Evolutionary conservation across 2,329 filamentous ascomycete species (phyloP).

Genomic region (Lachnellula willkommii): DNA sequence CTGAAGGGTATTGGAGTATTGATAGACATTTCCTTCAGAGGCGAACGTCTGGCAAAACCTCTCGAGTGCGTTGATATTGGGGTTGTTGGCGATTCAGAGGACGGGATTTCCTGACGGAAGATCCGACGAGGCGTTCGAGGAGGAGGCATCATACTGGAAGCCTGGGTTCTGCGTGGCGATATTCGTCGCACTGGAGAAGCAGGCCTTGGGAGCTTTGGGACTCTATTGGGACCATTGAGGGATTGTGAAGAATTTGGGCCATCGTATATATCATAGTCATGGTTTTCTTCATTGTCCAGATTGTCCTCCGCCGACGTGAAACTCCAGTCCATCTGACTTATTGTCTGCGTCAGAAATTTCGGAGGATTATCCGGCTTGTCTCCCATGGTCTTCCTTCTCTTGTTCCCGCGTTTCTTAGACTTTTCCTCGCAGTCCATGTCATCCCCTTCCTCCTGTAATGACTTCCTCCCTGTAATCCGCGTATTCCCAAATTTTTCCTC

Average conservation of each 20-base stretch:
- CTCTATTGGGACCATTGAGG: conserved; percentile 1
- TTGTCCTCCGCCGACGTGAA: conserved; percentile 15
- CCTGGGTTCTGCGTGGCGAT: background rate
- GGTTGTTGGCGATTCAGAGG: conserved; percentile 31
- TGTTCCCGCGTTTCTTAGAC: conserved; percentile 15
- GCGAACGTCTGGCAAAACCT: conserved; percentile 13
- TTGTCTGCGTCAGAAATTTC: conserved; percentile 26
- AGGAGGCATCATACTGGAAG: conserved; percentile 15
- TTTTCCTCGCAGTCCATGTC: conserved; percentile 17
- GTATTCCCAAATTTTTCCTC: background rate
- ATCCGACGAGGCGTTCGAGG: conserved; percentile 26
- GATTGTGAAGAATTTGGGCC: conserved; percentile 16
- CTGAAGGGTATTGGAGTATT: conserved; percentile 26
- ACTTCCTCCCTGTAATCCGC: conserved; percentile 8
- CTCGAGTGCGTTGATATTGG: conserved; percentile 23
- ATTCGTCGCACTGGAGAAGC: conserved; percentile 1
- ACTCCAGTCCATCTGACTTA: conserved; percentile 28
- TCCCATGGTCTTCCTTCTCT: conserved; percentile 22
- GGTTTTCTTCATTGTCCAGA: conserved; percentile 3
- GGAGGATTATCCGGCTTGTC: conserved; percentile 13
- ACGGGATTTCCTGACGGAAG: conserved; percentile 26
- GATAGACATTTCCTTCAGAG: conserved; percentile 19
- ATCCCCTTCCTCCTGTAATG: conserved; percentile 1
- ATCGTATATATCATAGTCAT: conserved; percentile 16
- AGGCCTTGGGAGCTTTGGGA: background rate